Evolutionary conservation across 106 monocot species (phyloP).

Genomic region (Dioscorea alata): DNA sequence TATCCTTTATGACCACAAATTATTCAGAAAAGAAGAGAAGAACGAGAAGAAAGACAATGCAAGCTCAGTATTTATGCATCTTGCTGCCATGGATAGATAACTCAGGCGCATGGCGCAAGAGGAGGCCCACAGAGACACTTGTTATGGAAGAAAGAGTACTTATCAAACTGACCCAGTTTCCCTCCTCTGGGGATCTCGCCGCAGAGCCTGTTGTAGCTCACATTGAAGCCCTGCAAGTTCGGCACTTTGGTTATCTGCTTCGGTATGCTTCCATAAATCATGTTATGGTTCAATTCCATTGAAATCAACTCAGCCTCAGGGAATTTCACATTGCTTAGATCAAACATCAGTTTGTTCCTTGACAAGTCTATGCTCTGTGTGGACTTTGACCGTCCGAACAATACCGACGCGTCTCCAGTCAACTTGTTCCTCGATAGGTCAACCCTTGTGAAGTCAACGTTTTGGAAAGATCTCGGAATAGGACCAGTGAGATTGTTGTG

Average conservation of each 20-base stretch:
- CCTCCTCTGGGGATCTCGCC: slow-evolving; percentile 35
- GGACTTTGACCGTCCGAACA: slow-evolving; percentile 25
- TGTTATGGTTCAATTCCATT: slow-evolving; percentile 25
- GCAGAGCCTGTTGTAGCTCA: slow-evolving; percentile 43
- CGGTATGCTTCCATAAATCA: slow-evolving; percentile 36
- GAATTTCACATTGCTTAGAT: slow-evolving; percentile 19
- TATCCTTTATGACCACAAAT: too few relatives aligned
- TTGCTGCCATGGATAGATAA: background rate
- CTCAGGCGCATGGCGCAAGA: slow-evolving; percentile 7
- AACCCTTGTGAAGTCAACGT: background rate
- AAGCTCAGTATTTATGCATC: too few relatives aligned
- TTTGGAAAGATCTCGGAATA: slow-evolving; percentile 5
- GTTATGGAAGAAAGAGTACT: slow-evolving; percentile 21
- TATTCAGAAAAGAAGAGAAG: too few relatives aligned
- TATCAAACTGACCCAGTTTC: slow-evolving; percentile 7
- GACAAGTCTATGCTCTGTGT: slow-evolving; percentile 15
- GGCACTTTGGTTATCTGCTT: background rate
- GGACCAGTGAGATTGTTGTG: slow-evolving; percentile 21
- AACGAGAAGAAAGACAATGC: too few relatives aligned
- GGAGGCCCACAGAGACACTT: slow-evolving; percentile 39
- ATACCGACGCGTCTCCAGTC: slow-evolving; percentile 30
- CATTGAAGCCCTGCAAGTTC: slow-evolving; percentile 19
- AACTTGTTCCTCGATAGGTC: slow-evolving; percentile 32
- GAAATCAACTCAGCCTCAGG: background rate
- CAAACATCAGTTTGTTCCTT: slow-evolving; percentile 25